Conservation (phyloP, 306 rosid genomes). For the Urtica urens region DNA sequence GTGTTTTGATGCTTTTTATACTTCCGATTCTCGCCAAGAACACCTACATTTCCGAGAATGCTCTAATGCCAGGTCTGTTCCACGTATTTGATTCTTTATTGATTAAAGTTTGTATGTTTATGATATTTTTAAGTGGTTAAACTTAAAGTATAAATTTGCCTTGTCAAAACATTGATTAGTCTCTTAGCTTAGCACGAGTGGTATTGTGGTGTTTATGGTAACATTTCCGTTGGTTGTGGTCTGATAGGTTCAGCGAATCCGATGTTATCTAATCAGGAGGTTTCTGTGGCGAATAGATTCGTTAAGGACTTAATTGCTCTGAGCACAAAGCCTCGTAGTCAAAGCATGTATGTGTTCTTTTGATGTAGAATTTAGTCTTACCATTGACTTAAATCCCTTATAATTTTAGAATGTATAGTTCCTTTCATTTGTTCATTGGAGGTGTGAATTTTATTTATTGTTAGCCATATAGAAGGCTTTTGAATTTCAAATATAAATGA, state of each 20-base stretch:
- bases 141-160: too few relatives aligned
- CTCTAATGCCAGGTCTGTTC: constrained; percentile 81
- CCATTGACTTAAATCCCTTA: neutral
- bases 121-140: too few relatives aligned
- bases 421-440: too few relatives aligned
- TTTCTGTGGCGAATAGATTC: constrained; percentile 48
- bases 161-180: neutral
- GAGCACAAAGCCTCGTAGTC: constrained; percentile 20
- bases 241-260: constrained; percentile 55
- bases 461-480: too few relatives aligned
- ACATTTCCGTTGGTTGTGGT: neutral
- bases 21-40: constrained; percentile 82
- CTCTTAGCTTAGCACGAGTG: neutral
- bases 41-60: constrained; percentile 87
- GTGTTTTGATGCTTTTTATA: constrained; percentile 62
- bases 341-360: constrained; percentile 32
- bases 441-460: too few relatives aligned
- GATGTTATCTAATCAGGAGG: constrained; percentile 62
- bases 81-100: neutral
- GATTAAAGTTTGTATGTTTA: neutral
- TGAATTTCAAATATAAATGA: neutral
- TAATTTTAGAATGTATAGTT: neutral
- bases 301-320: constrained; percentile 39
- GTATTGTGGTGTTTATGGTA: neutral
- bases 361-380: neutral